Base-by-base conservation (phyloP, 1,139 yeast genomes). In the Sugiyamaella novakii region DNA sequence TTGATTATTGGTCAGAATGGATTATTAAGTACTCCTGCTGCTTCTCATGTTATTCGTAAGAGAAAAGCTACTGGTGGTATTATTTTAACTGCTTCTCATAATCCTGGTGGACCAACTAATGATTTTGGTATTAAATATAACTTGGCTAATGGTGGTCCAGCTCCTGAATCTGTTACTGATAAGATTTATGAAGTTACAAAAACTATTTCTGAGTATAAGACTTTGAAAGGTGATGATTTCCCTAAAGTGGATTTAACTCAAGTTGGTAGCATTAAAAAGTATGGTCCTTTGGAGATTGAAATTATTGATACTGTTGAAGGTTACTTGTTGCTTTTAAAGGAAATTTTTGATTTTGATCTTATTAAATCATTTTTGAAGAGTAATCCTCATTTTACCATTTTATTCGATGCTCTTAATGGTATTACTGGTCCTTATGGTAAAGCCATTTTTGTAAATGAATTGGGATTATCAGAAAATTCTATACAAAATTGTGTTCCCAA, bases 61-160 rank as follows among this genome's bases (percentile, higher is more conserved):
- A 79, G 74, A 59, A 67, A 76, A 50, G 87, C 88, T 54, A 91
- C 97, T 6, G 98, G 98, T 55, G 98, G 98, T 54, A 89, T 92
- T 68, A 88, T 94, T 57, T 76, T 92, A 64, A 92, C 98, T 17
- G 98, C 98, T 3, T 86, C 96, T 29, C 98, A 92, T 71, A 92
- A 92, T 70, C 98, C 98, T n/a, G 98, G 98, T 67, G 98, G 98
- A 5, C 97, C 97, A 53, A 72, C 77, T 30, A 82, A 87, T 56
- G 98, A 92, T 66, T 79, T 91, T 68, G 98, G 98, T 52, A 92
- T 92, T 74, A 92, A 92, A 74, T 92, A 92, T 75, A 92, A 92
- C 70, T 76, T 94, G 69, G 81, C 87, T 55, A 91, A 92, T 64
- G 98, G 98, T 57, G 98, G 97, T 1, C 98, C 98, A 34, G 98